These are phyloP conservation scores for Calonectria montana DNA, from an alignment of 2,329 filamentous ascomycete species.

Conservation along the genomic window DNA sequence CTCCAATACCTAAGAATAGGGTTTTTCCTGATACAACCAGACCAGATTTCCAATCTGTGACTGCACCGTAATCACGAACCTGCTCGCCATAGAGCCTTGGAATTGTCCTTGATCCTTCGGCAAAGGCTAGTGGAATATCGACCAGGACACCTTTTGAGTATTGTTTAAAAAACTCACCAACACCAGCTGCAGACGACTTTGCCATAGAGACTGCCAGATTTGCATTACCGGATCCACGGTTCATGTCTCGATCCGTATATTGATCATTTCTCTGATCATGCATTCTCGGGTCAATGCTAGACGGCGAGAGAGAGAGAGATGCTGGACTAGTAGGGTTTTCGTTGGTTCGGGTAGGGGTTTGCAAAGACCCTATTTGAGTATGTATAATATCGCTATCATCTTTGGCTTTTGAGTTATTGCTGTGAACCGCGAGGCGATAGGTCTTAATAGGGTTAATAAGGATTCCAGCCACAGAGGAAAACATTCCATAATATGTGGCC, in stretches of 20 bases:
- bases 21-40: constrained; percentile 10
- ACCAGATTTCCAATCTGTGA: constrained; percentile 23
- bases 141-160: constrained; percentile 20
- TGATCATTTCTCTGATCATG: too few relatives aligned
- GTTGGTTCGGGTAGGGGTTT: too few relatives aligned
- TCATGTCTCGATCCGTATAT: neutral
- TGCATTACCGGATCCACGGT: too few relatives aligned
- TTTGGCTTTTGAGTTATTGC: neutral
- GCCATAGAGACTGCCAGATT: constrained; percentile 6
- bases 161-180: constrained; percentile 25
- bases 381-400: neutral
- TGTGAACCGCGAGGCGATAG: constrained; percentile 4
- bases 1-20: constrained; percentile 19
- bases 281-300: too few relatives aligned
- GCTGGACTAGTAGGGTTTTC: too few relatives aligned
- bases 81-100: constrained; percentile 23
- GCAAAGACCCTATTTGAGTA: too few relatives aligned
- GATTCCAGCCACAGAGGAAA: constrained; percentile 10
- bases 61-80: constrained; percentile 17
- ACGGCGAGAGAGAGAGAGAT: too few relatives aligned
- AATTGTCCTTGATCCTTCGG: constrained; percentile 27
- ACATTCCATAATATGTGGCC: constrained; percentile 11
- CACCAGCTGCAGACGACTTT: constrained; percentile 6
- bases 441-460: constrained; percentile 23
- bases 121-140: constrained; percentile 24